Evolutionary conservation across 768 basidiomycete genomes (phyloP), one percentile per base, ranked within the genome.

Genomic region (Boletus patriciae): DNA sequence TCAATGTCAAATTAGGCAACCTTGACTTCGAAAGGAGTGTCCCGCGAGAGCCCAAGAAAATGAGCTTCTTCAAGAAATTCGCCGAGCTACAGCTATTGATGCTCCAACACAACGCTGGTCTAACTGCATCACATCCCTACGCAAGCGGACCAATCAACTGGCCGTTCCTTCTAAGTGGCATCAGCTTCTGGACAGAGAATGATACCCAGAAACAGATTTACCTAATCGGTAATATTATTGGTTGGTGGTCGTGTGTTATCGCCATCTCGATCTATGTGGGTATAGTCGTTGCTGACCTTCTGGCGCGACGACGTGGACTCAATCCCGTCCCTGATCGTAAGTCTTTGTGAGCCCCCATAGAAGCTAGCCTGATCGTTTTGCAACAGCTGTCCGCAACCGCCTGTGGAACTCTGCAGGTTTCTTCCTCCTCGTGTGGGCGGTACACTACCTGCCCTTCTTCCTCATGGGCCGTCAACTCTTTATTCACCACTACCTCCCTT

Each of bases 51-150:
- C 88, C 92, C 19, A 94, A 91, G 75, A 78, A 76, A 50, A 82
- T 94, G 78, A 90, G 86, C 71, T 99, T 99, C 76, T 91, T 99
- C 80, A 88, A 80, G 71, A 98, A 99, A 75, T 98, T 95, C 66
- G 83, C 78, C 29, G 96, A 99, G 72, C 77, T 98, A 33, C 97
- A 99, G 67, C 74, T 96, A 43, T 77, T 96, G 54, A 98, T 98
- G 96, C 75, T 98, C 62, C 94, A 97, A 69, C 97, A 99, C 77
- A 99, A 99, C 66, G 95, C 97, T n/a, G 97, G 94, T 21, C 79
- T 99, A 61, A 96, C 94, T 25, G 91, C 94, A n/a, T 91, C 90
- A 5, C 97, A 99, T 70, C 97, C 97, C 41, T 99, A 99, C 70
- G 94, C 97, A 4, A 92, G 90, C 57, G 81, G 80, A n/a, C 94